Evolutionary conservation across 1,284 basidiomycete species (phyloP).

Genomic region (Naganishia albida): DNA sequence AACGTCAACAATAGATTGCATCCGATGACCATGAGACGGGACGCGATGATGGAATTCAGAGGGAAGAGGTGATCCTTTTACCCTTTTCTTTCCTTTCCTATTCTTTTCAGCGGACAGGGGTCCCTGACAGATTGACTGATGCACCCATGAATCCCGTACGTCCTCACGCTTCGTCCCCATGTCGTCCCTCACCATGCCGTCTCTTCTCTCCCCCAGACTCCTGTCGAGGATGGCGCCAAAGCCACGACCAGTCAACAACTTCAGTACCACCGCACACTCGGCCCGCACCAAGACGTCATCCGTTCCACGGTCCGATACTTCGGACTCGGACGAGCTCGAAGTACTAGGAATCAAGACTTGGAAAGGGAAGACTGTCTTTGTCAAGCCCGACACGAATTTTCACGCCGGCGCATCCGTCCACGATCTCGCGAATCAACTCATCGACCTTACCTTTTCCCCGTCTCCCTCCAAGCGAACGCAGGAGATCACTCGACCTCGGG

Average conservation of each 20-base stretch:
- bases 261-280: neutral
- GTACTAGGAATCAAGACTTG: conserved; percentile 14
- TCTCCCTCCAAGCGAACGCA: neutral
- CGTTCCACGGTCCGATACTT: neutral
- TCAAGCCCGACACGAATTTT: neutral
- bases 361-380: conserved; percentile 14
- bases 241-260: neutral
- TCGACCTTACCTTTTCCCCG: conserved; percentile 30
- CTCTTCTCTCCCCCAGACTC: neutral
- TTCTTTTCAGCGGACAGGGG: too few relatives aligned
- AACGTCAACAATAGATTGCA: too few relatives aligned
- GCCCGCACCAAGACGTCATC: neutral
- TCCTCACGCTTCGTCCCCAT: neutral
- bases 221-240: conserved; percentile 17
- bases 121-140: neutral
- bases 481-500: conserved; percentile 35
- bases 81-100: too few relatives aligned
- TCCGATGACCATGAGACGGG: too few relatives aligned
- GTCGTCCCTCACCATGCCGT: neutral
- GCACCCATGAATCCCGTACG: conserved; percentile 2
- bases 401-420: neutral
- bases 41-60: too few relatives aligned
- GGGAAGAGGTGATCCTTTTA: too few relatives aligned
- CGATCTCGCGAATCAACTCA: conserved; percentile 22
- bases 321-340: conserved; percentile 9